Base-by-base conservation (phyloP, 2,329 filamentous ascomycete species). In the Penicillium sp. region DNA sequence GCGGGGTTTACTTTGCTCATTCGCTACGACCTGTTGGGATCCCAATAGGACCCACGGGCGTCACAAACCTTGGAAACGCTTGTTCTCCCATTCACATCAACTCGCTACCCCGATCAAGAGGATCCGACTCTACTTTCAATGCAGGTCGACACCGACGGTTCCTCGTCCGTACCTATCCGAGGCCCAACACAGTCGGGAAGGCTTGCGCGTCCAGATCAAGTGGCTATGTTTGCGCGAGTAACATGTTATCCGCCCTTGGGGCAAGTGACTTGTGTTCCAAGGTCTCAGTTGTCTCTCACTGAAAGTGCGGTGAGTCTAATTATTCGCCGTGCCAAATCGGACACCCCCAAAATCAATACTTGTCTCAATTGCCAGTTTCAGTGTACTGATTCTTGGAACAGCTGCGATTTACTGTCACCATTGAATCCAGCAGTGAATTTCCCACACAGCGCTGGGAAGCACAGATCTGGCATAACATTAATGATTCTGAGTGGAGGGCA, bases 211-310 rank as follows among this genome's bases (percentile, higher is more conserved):
- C 66, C 73, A 11, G 71, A 69, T 1, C 73, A 79, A 57, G 80
- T 76, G 73, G 74, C 71, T 64, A 67, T 82, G 72, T 82, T 81
- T 67, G 80, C 83, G 21, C 77, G 79, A 57, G 71, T 88, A 13
- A 81, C 79, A 5, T 85, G 80, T 56, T 87, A 86, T 65, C 92
- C 92, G 11, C 85, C 91, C 1, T 74, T 96, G 48, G 90, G 87
- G 2, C 89, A 92, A 68, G 82, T 89, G 22, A 92, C 90, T 1
- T 79, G 83, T 46, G 67, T 90, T 18, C 72, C 77, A 24, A 67
- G 74, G 38, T 63, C 71, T 16, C 70, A 73, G 53, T 66, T 73
- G 16, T 65, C 47, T 7, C 54, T 54, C 29, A 61, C 55, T 3
- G 56, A 63, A 14, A 63, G 70, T 58, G 63, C 61, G 49, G 71